Conservation (phyloP, 495 filamentous ascomycete species). For the Podospora australis region DNA sequence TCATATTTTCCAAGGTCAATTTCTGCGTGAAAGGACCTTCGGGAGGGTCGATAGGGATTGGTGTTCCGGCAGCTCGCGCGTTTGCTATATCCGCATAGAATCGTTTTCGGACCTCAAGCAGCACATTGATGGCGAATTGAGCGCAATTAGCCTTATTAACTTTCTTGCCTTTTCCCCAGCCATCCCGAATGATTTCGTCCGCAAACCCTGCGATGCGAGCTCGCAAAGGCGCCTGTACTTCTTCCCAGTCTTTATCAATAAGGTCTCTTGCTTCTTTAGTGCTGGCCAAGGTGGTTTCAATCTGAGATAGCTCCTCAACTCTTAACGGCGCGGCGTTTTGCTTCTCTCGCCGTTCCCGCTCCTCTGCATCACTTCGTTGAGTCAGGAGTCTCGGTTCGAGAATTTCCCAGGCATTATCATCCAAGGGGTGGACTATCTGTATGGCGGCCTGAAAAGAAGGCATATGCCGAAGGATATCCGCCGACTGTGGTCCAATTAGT, state of each 20-base stretch:
- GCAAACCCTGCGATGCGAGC: slow-evolving; percentile 52
- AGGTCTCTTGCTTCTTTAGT: slow-evolving; percentile 53
- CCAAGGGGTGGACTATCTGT: slow-evolving; percentile 56
- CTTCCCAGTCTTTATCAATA: slow-evolving; percentile 60
- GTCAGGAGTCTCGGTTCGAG: slow-evolving; percentile 57
- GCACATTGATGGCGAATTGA: slow-evolving; percentile 59
- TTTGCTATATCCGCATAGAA: slow-evolving; percentile 55
- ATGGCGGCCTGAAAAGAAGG: slow-evolving; percentile 64
- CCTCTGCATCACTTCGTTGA: slow-evolving; percentile 55
- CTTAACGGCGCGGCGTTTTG: slow-evolving; percentile 35
- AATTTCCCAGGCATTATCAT: slow-evolving; percentile 57
- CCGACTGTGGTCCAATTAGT: too few species aligned
- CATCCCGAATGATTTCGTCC: slow-evolving; percentile 55
- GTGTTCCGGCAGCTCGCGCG: slow-evolving; percentile 36
- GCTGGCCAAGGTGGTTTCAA: slow-evolving; percentile 25
- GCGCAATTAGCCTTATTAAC: slow-evolving; percentile 54
- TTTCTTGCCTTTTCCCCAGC: slow-evolving; percentile 50
- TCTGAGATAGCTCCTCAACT: slow-evolving; percentile 27
- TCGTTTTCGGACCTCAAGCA: slow-evolving; percentile 53
- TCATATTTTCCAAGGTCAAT: slow-evolving; percentile 76
- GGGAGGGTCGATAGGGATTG: slow-evolving; percentile 37
- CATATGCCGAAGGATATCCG: slow-evolving; percentile 56
- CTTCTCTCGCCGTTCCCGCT: slow-evolving; percentile 44
- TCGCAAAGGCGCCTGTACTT: slow-evolving; percentile 56
- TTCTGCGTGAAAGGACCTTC: slow-evolving; percentile 50